Evolutionary conservation across 2,329 filamentous ascomycete species (phyloP).

Genomic region (Curvularia hawaiiensis): DNA sequence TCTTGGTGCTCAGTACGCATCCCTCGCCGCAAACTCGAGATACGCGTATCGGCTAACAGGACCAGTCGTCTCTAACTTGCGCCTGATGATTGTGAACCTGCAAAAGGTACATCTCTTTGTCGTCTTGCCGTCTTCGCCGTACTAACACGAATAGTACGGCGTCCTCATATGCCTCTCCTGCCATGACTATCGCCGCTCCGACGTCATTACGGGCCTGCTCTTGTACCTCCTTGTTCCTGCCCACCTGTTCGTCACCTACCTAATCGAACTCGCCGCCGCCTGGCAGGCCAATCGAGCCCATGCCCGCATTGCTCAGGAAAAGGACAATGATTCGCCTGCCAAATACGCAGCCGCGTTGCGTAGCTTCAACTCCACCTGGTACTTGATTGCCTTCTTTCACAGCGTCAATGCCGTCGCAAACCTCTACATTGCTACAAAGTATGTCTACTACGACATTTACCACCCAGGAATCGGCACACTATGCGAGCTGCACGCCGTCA

Average conservation of each 20-base stretch:
- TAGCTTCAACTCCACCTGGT: conserved; percentile 77
- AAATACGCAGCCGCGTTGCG: conserved; percentile 65
- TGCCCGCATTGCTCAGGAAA: conserved; percentile 56
- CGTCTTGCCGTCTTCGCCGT: conserved; percentile 12
- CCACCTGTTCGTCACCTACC: conserved; percentile 86
- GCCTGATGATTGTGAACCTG: conserved; percentile 95
- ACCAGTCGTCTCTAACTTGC: conserved; percentile 86
- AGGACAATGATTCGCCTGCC: conserved; percentile 56
- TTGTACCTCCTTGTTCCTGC: conserved; percentile 89
- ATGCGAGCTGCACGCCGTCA: conserved; percentile 87
- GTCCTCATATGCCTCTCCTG: conserved; percentile 91
- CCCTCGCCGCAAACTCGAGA: conserved; percentile 7
- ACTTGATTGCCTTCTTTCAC: conserved; percentile 78
- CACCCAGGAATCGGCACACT: conserved; percentile 93
- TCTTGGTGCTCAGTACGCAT: conserved; percentile 79
- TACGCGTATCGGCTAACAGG: conserved; percentile 27
- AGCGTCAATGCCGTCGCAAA: conserved; percentile 82
- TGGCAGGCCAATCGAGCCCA: conserved; percentile 74
- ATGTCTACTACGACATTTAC: conserved; percentile 89
- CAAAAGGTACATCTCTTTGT: conserved; percentile 69
- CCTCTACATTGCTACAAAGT: conserved; percentile 77
- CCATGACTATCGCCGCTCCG: conserved; percentile 82
- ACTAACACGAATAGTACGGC: conserved; percentile 70
- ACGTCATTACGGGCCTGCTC: conserved; percentile 74
- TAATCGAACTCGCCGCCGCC: conserved; percentile 85